Conservation (phyloP, 148 eudicot species). For the Fagopyrum homotropicum region DNA sequence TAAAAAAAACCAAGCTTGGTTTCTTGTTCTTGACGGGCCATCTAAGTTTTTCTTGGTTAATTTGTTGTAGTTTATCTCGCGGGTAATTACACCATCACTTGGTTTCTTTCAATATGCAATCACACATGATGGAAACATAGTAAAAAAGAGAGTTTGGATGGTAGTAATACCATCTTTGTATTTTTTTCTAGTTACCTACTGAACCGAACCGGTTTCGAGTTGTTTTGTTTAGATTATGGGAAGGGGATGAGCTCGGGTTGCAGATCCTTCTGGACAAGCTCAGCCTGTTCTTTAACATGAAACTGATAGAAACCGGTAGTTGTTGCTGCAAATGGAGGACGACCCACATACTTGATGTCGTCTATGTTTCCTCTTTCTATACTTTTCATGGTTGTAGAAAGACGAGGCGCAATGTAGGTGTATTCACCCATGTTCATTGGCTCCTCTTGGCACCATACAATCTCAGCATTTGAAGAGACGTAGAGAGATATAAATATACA, state of each 20-base stretch:
- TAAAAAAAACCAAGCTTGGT: background rate
- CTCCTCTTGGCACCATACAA: constrained; percentile 88
- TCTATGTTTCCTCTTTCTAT: constrained; percentile 44
- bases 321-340: constrained; percentile 67
- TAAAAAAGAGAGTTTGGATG: constrained; percentile 3
- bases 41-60: background rate
- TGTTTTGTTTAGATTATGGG: constrained; percentile 5
- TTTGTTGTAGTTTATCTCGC: background rate
- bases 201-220: background rate
- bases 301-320: constrained; percentile 63
- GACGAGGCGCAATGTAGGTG: constrained; percentile 51
- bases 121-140: constrained; percentile 5
- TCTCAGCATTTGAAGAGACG: constrained; percentile 62
- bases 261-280: constrained; percentile 49
- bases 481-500: no score
- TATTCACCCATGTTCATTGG: constrained; percentile 90
- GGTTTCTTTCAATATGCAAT: background rate
- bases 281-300: constrained; percentile 55
- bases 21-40: background rate
- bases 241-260: constrained; percentile 41
- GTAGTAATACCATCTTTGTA: background rate
- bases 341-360: constrained; percentile 59
- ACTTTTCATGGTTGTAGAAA: constrained; percentile 57
- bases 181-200: background rate
- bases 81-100: background rate